A percentile compares a stretch with the other conserved stretches of the same genome.
Evolutionary conservation across 345 rosid genomes (phyloP).

Genomic region (Gossypium arboreum): DNA sequence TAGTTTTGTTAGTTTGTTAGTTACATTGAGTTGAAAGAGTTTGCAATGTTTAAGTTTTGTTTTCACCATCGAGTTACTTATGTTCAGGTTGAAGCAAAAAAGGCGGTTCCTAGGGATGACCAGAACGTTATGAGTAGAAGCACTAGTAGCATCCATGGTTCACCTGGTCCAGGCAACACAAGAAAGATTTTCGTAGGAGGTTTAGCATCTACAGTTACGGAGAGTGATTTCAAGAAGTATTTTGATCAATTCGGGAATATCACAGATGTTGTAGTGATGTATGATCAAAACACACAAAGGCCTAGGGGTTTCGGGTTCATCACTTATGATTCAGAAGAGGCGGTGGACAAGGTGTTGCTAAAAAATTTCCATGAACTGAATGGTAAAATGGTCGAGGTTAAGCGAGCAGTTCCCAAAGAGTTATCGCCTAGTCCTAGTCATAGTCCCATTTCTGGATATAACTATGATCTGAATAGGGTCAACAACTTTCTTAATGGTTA

Average conservation of each 20-base stretch:
- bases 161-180: constrained; percentile 2
- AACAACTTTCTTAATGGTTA: background rate
- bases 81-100: background rate
- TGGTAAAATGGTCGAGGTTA: constrained; percentile 4
- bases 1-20: background rate
- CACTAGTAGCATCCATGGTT: constrained; percentile 5
- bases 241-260: constrained; percentile 4
- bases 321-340: constrained; percentile 6
- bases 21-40: background rate
- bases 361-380: constrained; percentile 3
- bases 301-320: constrained; percentile 6
- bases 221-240: background rate
- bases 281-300: background rate
- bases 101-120: constrained; percentile 6
- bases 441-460: background rate
- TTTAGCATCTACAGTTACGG: constrained; percentile 1
- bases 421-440: background rate
- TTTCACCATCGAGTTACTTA: background rate
- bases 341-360: background rate
- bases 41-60: background rate
- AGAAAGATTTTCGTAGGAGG: constrained; percentile 1
- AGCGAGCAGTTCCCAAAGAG: constrained; percentile 3
- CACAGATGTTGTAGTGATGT: constrained; percentile 8
- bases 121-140: background rate
- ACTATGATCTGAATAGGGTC: background rate